These are phyloP conservation scores for Pestalotiopsis sp. DNA, from an alignment of 2,329 filamentous ascomycete genomes.

Conservation along the genomic window DNA sequence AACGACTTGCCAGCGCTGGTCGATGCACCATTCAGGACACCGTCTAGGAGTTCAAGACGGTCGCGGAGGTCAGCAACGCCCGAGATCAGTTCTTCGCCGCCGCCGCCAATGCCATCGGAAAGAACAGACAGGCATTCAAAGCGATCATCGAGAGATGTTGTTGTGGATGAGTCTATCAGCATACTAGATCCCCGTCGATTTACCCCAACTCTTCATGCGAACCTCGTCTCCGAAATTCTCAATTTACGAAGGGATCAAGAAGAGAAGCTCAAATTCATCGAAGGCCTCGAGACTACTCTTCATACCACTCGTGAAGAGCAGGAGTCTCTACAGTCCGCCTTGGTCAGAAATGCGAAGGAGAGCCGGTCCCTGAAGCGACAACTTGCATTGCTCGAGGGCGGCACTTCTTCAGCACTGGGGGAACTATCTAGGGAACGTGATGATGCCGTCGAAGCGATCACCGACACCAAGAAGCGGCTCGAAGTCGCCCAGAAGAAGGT, in stretches of 20 bases:
- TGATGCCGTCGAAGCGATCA: constrained; percentile 71
- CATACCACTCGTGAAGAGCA: constrained; percentile 74
- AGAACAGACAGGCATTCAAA: constrained; percentile 49
- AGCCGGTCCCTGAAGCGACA: constrained; percentile 81
- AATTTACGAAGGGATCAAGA: constrained; percentile 86
- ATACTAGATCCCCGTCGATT: constrained; percentile 89
- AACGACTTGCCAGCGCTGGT: constrained; percentile 68
- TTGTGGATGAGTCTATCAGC: constrained; percentile 68
- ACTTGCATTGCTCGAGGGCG: constrained; percentile 82
- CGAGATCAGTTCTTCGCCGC: constrained; percentile 58
- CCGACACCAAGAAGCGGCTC: constrained; percentile 76
- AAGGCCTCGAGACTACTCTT: constrained; percentile 77
- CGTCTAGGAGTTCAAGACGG: constrained; percentile 63
- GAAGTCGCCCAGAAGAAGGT: constrained; percentile 78
- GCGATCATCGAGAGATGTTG: constrained; percentile 59
- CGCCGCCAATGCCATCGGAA: constrained; percentile 49
- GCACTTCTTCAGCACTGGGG: constrained; percentile 81
- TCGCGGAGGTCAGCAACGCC: constrained; percentile 71
- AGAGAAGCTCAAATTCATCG: constrained; percentile 84
- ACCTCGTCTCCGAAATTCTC: constrained; percentile 91
- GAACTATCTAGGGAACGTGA: constrained; percentile 87
- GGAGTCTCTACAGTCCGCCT: constrained; percentile 65
- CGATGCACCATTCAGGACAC: constrained; percentile 72
- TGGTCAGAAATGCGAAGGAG: constrained; percentile 72
- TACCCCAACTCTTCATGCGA: constrained; percentile 93